These are phyloP conservation scores for Erysimum cheiranthoides DNA, from an alignment of 345 rosid genomes.

Conservation along the genomic window DNA sequence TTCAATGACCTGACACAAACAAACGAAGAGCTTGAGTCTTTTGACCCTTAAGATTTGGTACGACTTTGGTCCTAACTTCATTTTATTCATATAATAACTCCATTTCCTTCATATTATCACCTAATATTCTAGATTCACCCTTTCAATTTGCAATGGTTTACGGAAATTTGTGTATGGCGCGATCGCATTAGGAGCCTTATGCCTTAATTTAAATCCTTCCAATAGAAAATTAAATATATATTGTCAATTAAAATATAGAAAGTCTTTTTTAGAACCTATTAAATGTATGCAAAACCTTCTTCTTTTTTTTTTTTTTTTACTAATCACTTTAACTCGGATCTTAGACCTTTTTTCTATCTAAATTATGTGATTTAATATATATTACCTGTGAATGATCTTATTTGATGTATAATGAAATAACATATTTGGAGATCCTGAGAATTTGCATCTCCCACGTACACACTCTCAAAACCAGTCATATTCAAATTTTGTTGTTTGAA, in stretches of 20 bases:
- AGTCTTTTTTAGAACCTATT: too few species aligned
- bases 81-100: background rate
- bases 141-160: background rate
- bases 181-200: background rate
- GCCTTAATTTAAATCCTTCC: background rate
- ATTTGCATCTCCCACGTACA: slow-evolving; percentile 1
- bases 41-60: slow-evolving; percentile 39
- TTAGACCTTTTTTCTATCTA: background rate
- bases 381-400: background rate
- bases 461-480: background rate
- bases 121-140: slow-evolving; percentile 28
- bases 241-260: too few species aligned
- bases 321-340: background rate
- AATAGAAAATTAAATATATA: background rate
- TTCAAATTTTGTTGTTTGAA: background rate
- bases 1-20: slow-evolving; percentile 22
- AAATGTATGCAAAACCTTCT: background rate
- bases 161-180: background rate
- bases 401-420: background rate
- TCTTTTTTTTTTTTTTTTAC: background rate
- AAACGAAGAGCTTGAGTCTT: slow-evolving; percentile 40
- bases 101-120: background rate
- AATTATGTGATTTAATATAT: background rate
- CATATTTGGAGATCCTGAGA: background rate
- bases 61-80: slow-evolving; percentile 30